Conservation (phyloP, 1,284 basidiomycete genomes). For the Microbotryum scabiosae region DNA sequence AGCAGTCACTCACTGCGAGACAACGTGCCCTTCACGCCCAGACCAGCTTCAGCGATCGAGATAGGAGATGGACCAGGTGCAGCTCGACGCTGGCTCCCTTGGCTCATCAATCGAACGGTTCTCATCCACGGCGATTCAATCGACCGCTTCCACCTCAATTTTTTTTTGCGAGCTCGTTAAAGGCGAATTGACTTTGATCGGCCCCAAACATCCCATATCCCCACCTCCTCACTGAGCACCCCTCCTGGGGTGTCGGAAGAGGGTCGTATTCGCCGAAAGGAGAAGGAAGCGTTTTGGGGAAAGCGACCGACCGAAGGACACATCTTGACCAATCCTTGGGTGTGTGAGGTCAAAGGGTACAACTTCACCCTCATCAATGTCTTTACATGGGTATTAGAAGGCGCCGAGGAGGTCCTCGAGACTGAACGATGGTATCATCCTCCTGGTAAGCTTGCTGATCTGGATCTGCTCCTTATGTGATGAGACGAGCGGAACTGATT, state of each 20-base stretch:
- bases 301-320: slow-evolving; percentile 18
- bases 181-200: slow-evolving; percentile 15
- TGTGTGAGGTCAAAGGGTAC: slow-evolving; percentile 27
- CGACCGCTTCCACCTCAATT: slow-evolving; percentile 32
- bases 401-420: slow-evolving; percentile 25
- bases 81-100: slow-evolving; percentile 11
- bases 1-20: not conserved
- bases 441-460: slow-evolving; percentile 11
- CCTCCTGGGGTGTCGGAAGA: not conserved
- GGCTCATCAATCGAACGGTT: slow-evolving; percentile 27
- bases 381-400: slow-evolving; percentile 26
- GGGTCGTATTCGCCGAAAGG: not conserved
- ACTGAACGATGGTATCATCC: slow-evolving; percentile 31
- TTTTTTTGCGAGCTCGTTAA: slow-evolving; percentile 29
- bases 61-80: not conserved
- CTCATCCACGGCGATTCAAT: slow-evolving; percentile 32
- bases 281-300: slow-evolving; percentile 20
- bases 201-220: slow-evolving; percentile 13
- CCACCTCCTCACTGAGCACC: slow-evolving; percentile 10
- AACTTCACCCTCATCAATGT: slow-evolving; percentile 27
- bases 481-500: not conserved
- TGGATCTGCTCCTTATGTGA: not conserved
- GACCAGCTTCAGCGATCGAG: not conserved
- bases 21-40: slow-evolving; percentile 11
- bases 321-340: slow-evolving; percentile 29